These are phyloP conservation scores for Esteya vermicola DNA, from an alignment of 2,329 filamentous ascomycete species.

Conservation along the genomic window DNA sequence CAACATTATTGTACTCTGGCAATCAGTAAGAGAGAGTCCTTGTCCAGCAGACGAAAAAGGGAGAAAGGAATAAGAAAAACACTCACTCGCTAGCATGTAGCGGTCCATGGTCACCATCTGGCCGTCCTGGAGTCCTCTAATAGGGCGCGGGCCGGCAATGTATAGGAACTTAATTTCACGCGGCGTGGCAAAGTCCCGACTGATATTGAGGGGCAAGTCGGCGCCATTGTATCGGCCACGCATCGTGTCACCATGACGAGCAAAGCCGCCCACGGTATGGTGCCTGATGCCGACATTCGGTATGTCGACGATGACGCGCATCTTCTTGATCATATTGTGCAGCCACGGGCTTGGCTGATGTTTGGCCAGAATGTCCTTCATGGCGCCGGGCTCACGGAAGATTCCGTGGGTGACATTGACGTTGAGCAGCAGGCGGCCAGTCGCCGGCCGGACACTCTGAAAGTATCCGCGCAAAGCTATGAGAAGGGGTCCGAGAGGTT, in stretches of 20 bases:
- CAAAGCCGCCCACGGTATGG: slow-evolving; percentile 11
- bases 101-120: slow-evolving; percentile 1
- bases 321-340: slow-evolving; percentile 4
- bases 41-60: background rate
- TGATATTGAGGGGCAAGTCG: background rate
- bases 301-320: slow-evolving; percentile 17
- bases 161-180: background rate
- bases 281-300: slow-evolving; percentile 19
- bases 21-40: background rate
- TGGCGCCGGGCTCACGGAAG: slow-evolving; percentile 26
- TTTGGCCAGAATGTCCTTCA: slow-evolving; percentile 20
- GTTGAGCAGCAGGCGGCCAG: slow-evolving; percentile 39
- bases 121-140: background rate
- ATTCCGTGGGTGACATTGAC: slow-evolving; percentile 39
- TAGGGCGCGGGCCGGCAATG: background rate
- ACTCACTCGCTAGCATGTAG: slow-evolving; percentile 8
- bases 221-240: background rate
- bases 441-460: slow-evolving; percentile 37
- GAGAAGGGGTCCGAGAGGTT: slow-evolving; percentile 13
- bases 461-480: slow-evolving; percentile 37
- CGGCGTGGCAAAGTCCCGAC: background rate
- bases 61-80: background rate
- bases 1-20: background rate
- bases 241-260: slow-evolving; percentile 3
- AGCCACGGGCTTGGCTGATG: slow-evolving; percentile 4